These are phyloP conservation scores for Articulospora tetracladia DNA, from an alignment of 495 filamentous ascomycete genomes.

Conservation along the genomic window DNA sequence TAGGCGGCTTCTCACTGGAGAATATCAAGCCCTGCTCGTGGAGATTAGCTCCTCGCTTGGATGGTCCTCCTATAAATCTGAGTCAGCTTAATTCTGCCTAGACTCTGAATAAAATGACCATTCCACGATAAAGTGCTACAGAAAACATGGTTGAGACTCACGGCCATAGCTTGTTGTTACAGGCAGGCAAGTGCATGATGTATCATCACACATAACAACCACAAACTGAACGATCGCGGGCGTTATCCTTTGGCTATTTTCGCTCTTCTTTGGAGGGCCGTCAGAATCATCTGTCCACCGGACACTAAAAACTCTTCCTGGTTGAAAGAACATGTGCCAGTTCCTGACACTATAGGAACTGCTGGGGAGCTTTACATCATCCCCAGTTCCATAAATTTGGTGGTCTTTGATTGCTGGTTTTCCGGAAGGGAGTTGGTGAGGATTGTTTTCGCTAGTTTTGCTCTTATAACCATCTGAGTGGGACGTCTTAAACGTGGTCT, in stretches of 20 bases:
- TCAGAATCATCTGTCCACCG: slow-evolving; percentile 14
- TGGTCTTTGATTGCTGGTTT: no score
- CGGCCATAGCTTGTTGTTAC: slow-evolving; percentile 10
- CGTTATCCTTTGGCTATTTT: slow-evolving; percentile 8
- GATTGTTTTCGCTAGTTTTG: no score
- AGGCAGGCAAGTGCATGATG: slow-evolving; percentile 13
- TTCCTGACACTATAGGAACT: slow-evolving; percentile 11
- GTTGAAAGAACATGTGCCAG: slow-evolving; percentile 15
- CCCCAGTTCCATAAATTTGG: slow-evolving; percentile 3
- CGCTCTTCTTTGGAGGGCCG: not conserved
- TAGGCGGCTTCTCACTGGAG: slow-evolving; percentile 3
- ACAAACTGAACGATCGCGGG: slow-evolving; percentile 20
- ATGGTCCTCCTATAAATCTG: no score
- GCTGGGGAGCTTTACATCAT: slow-evolving; percentile 9
- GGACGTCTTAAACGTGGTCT: no score
- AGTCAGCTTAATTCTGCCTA: no score
- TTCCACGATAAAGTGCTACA: no score
- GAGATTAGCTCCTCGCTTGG: slow-evolving; percentile 12
- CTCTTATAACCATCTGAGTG: no score
- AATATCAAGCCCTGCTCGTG: slow-evolving; percentile 20
- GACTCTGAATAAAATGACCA: no score
- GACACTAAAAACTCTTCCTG: slow-evolving; percentile 19
- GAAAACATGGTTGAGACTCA: not conserved
- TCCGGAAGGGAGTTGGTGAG: no score
- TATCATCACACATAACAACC: slow-evolving; percentile 12